These are phyloP conservation scores for Aspergillus sp. DNA, from an alignment of 2,329 filamentous ascomycete genomes.

Conservation along the genomic window DNA sequence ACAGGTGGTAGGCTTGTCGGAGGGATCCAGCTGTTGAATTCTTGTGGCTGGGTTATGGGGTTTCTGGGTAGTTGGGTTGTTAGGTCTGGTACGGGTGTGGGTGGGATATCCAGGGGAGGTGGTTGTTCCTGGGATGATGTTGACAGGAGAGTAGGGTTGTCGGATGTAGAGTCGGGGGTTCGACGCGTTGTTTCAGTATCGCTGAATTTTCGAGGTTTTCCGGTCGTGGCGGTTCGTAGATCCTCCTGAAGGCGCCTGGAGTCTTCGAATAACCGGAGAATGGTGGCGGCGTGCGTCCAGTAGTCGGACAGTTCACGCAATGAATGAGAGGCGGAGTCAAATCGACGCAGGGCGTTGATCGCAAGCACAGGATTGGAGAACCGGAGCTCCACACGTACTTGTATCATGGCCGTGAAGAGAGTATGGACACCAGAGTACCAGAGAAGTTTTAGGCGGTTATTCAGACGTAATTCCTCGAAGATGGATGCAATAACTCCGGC, in stretches of 20 bases:
- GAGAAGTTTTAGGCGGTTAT: constrained; percentile 35
- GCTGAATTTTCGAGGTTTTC: constrained; percentile 23
- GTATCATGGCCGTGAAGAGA: constrained; percentile 41
- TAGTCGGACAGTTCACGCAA: constrained; percentile 35
- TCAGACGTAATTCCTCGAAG: constrained; percentile 37
- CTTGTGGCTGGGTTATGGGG: constrained; percentile 16
- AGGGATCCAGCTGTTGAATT: constrained; percentile 28
- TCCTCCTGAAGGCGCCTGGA: constrained; percentile 37
- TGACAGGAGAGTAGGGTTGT: constrained; percentile 5
- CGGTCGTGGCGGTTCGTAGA: constrained; percentile 29
- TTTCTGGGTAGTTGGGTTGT: constrained; percentile 13
- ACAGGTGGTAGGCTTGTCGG: constrained; percentile 18
- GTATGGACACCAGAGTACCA: constrained; percentile 40
- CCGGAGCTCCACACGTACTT: constrained; percentile 39
- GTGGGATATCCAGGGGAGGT: background rate
- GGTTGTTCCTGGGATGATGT: constrained; percentile 11
- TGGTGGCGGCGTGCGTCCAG: constrained; percentile 37
- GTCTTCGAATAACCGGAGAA: constrained; percentile 37
- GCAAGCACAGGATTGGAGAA: constrained; percentile 40
- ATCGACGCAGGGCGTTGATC: constrained; percentile 38
- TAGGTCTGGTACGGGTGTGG: constrained; percentile 19
- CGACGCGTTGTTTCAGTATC: constrained; percentile 5
- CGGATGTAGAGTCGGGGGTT: constrained; percentile 3
- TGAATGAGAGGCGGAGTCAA: constrained; percentile 36
- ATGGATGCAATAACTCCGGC: constrained; percentile 39